Percentiles rank a stretch among this genome's conserved stretches.
These are phyloP conservation scores for Arthrobotrys sinensis DNA, from an alignment of 2,329 filamentous ascomycete species.

Conservation along the genomic window DNA sequence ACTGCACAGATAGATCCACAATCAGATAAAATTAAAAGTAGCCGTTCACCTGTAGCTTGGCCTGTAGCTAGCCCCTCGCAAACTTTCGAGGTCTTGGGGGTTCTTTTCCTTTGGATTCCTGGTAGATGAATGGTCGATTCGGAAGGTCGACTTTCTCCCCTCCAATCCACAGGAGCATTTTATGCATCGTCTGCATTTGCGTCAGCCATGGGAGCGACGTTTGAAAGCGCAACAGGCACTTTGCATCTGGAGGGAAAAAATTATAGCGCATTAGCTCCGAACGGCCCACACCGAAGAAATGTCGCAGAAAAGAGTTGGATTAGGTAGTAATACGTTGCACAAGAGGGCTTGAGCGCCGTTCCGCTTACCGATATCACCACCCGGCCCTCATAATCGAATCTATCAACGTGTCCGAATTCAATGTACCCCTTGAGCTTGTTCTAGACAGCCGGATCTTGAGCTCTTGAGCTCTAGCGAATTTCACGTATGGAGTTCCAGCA, in stretches of 20 bases:
- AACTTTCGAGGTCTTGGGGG: conserved; percentile 22
- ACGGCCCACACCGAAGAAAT: conserved; percentile 5
- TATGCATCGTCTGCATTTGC: conserved; percentile 36
- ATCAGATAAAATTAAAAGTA: conserved; percentile 30
- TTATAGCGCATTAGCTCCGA: conserved; percentile 29
- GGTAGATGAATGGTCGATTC: conserved; percentile 16
- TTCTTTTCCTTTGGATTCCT: conserved; percentile 12
- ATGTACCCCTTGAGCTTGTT: conserved; percentile 25
- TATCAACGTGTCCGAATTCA: conserved; percentile 26
- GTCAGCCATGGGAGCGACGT: neutral
- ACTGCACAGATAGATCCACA: conserved; percentile 14
- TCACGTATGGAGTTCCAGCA: conserved; percentile 3
- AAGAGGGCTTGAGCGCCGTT: conserved; percentile 27
- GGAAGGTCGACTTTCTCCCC: conserved; percentile 45
- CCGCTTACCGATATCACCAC: conserved; percentile 40
- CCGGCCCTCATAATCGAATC: neutral
- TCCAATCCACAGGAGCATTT: conserved; percentile 22
- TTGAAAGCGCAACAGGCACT: conserved; percentile 15
- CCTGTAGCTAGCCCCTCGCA: neutral
- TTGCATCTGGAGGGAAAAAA: conserved; percentile 15
- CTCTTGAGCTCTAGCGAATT: conserved; percentile 44
- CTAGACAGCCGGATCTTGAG: conserved; percentile 17
- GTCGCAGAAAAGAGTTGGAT: conserved; percentile 7
- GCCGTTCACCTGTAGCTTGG: neutral
- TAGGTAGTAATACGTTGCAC: conserved; percentile 34